These are phyloP conservation scores for Suhomyces emberorum DNA, from an alignment of 805 yeast genomes.

Conservation along the genomic window DNA sequence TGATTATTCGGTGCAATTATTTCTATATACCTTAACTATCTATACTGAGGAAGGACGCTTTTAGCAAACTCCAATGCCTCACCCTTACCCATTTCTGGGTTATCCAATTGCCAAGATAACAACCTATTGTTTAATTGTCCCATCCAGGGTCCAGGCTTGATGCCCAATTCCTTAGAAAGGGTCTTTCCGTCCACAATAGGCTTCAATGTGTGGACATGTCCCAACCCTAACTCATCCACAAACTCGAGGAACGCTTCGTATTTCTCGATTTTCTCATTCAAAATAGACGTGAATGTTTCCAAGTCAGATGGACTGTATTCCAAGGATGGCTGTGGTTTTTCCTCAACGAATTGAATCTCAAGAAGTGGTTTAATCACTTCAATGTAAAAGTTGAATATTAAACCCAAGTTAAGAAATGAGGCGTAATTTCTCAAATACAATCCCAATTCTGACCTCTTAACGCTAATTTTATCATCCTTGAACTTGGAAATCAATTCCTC, in stretches of 20 bases:
- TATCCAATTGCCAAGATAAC: constrained; percentile 72
- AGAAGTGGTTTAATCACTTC: constrained; percentile 20
- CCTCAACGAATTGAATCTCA: not conserved
- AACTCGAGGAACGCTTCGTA: constrained; percentile 31
- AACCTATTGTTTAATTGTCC: constrained; percentile 51
- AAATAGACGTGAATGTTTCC: not conserved
- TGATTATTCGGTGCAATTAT: no score
- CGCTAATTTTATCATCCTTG: constrained; percentile 11
- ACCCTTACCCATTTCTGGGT: constrained; percentile 53
- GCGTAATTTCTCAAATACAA: constrained; percentile 52
- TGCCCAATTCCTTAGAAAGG: constrained; percentile 46
- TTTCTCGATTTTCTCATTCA: constrained; percentile 13
- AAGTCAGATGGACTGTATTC: not conserved
- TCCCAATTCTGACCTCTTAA: constrained; percentile 59
- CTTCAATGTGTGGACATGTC: constrained; percentile 47
- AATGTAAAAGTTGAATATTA: constrained; percentile 35
- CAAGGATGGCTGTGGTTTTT: constrained; percentile 7
- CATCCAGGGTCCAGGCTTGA: constrained; percentile 90
- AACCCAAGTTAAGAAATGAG: constrained; percentile 45
- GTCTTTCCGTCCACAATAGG: constrained; percentile 78
- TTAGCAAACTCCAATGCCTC: constrained; percentile 51
- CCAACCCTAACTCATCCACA: constrained; percentile 35
- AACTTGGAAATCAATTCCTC: constrained; percentile 16
- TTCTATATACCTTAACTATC: not conserved
- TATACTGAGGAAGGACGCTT: constrained; percentile 16